Base-by-base conservation (phyloP, 2,329 filamentous ascomycete genomes). In the Venturia carpophila region DNA sequence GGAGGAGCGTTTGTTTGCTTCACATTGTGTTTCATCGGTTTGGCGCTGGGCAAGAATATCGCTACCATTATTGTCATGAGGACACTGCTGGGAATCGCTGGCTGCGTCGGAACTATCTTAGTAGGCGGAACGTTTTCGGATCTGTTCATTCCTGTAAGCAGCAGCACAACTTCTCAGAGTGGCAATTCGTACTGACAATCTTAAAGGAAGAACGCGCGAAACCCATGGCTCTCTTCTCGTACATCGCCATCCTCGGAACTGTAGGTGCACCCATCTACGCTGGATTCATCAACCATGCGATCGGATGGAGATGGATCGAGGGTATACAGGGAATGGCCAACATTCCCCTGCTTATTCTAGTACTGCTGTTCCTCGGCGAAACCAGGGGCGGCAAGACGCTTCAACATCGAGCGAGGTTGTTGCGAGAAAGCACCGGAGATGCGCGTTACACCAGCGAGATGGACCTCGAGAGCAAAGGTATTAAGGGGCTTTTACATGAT, bases 41-140 rank as follows among this genome's bases (percentile, higher is more conserved):
- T 89, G 71, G 90, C 89, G 5, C 79, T 90, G 0, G 89, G 90
- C 5, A 79, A 81, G 0, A 84, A 83, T 1, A 85, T 90, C 68
- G 84, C 83, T 0, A 91, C 89, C 3, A 89, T 96, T 82, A 74
- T 96, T 0, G 76, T 92, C 2, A 84, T 86, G 0, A 84, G 92
- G 0, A 89, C 96, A 72, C 80, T 94, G 58, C 83, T 86, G 10
- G 92, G 92, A 1, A 84, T 86, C 19, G 89, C 89, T 10, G 87
- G 85, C 7, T 91, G 87, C 62, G 85, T 83, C 0, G 96, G 94
- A 72, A 91, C 88, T 58, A 94, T 91, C 30, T 92, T 96, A 82
- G 88, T 96, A 0, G 92, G 92, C n/a, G 92, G 92, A 3, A 89
- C 97, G 3, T 88, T 97, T 52, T 45, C 89, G 62, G 92, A 97